These are phyloP conservation scores for Crithidia fasciculata DNA, from an alignment of 208 protist genomes.

Conservation along the genomic window DNA sequence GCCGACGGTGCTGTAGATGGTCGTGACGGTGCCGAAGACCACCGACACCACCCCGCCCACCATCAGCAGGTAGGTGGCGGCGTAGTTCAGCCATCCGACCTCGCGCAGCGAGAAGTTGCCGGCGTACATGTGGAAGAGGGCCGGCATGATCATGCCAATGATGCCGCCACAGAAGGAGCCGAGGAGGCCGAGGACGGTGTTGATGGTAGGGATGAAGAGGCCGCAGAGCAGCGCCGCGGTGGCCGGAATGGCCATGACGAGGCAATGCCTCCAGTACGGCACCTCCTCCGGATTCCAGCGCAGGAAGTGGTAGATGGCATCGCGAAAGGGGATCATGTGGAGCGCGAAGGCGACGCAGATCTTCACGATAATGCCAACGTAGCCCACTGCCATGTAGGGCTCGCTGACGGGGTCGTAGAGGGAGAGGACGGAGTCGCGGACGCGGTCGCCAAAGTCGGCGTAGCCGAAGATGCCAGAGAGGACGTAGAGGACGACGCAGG, in stretches of 20 bases:
- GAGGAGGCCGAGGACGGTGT: slow-evolving; percentile 73
- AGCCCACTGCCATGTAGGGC: slow-evolving; percentile 62
- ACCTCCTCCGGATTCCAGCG: slow-evolving; percentile 57
- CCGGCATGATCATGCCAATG: slow-evolving; percentile 76
- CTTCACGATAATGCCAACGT: slow-evolving; percentile 71
- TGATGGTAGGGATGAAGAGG: slow-evolving; percentile 78
- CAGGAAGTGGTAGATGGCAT: slow-evolving; percentile 64
- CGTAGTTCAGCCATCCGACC: slow-evolving; percentile 52
- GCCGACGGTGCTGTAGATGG: slow-evolving; percentile 46
- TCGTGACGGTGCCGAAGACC: slow-evolving; percentile 43
- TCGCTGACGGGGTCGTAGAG: slow-evolving; percentile 67
- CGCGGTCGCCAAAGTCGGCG: slow-evolving; percentile 55
- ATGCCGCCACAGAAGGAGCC: slow-evolving; percentile 61
- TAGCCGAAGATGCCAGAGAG: slow-evolving; percentile 78
- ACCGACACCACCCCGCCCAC: slow-evolving; percentile 49
- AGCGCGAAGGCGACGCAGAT: slow-evolving; percentile 77
- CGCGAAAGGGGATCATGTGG: slow-evolving; percentile 69
- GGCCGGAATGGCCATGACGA: slow-evolving; percentile 46
- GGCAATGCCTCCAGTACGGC: slow-evolving; percentile 54
- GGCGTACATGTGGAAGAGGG: slow-evolving; percentile 77
- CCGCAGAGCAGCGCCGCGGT: slow-evolving; percentile 54
- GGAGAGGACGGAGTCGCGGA: slow-evolving; percentile 54
- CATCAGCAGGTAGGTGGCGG: slow-evolving; percentile 53
- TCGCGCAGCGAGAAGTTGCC: slow-evolving; percentile 41
- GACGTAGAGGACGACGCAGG: slow-evolving; percentile 77